Base-by-base conservation (phyloP, 306 rosid species). In the Castanopsis chinensis region DNA sequence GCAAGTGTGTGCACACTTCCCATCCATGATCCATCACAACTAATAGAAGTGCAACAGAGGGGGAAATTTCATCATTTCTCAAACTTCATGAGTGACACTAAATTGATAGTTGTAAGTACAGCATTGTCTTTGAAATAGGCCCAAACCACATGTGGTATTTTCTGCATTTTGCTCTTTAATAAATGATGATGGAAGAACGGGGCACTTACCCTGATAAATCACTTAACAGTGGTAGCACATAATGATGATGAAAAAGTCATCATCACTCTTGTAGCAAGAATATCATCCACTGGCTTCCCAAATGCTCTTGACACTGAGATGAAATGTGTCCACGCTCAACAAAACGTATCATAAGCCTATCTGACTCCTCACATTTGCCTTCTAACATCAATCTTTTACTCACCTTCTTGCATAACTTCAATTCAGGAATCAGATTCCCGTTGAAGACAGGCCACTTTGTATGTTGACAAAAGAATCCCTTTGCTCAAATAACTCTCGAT, bases 401-500 rank as follows among this genome's bases (percentile, higher is more conserved):
- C 79, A 92, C 90, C 85, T 83, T 90, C 90, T 94, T 88, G 74
- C 97, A 94, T 82, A 92, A 84, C 80, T 87, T 90, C 6, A 94
- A 76, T 81, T 94, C 93, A 28, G 99, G 99, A 80, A 91, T 69
- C 84, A 92, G 71, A 86, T 94, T 94, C 61, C 96, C 87, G 65
- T 81, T 82, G 88, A 94, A 92, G 87, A 77, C 87, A 83, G 71
- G 95, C 94, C 80, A 94, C 97, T 81, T 88, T 90, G 76, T 87
- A 91, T 12, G 97, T 94, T 49, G 91, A 89, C 49, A 92, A 75
- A 75, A 95, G 83, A 74, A 57, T 27, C 85, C 94, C 99, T 76
- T 77, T 88, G 56, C 49, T 75, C 76, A 92, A 81, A 81, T 90
- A 89, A 78, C 91, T 78, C 79, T 87, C 91, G 88, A 94, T 92